Evolutionary conservation across 2,329 filamentous ascomycete genomes (phyloP).

Genomic region (Chaetothyriales sp.): DNA sequence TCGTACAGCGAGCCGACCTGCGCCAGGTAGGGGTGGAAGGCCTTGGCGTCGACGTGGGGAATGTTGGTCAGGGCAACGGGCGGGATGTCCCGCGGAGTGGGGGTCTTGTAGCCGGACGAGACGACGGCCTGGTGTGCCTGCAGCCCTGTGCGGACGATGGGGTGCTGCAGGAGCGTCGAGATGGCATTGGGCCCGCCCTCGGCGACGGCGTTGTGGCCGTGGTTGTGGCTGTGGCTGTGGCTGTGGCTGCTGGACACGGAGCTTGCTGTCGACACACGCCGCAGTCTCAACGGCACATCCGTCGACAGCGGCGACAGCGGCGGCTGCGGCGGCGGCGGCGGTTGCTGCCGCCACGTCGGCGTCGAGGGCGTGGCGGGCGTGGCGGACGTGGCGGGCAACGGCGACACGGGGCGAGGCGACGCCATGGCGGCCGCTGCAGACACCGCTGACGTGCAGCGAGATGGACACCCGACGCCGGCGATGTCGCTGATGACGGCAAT

Average conservation of each 20-base stretch:
- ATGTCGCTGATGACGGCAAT: slow-evolving; percentile 17
- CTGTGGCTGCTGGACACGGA: slow-evolving; percentile 61
- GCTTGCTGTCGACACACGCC: slow-evolving; percentile 73
- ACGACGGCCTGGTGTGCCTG: slow-evolving; percentile 59
- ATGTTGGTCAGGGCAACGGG: slow-evolving; percentile 87
- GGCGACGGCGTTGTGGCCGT: slow-evolving; percentile 37
- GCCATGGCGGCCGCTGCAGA: slow-evolving; percentile 22
- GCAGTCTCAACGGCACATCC: neutral
- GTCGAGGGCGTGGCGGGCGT: neutral
- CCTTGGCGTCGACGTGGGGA: slow-evolving; percentile 60
- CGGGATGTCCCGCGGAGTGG: slow-evolving; percentile 78
- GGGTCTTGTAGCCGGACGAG: slow-evolving; percentile 63
- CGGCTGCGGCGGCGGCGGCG: slow-evolving; percentile 21
- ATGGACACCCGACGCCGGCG: slow-evolving; percentile 21
- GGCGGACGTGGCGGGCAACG: neutral
- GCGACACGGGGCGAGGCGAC: neutral
- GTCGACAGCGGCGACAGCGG: neutral
- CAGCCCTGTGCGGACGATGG: slow-evolving; percentile 77
- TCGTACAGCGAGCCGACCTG: slow-evolving; percentile 83
- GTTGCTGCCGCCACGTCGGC: slow-evolving; percentile 19
- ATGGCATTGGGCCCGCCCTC: slow-evolving; percentile 89
- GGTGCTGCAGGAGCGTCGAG: slow-evolving; percentile 80
- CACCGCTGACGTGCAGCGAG: slow-evolving; percentile 24
- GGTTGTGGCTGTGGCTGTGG: too few relatives aligned
- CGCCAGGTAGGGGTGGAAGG: slow-evolving; percentile 71